Conservation (phyloP, 129 eudicot species). For the Deinandra increscens region DNA sequence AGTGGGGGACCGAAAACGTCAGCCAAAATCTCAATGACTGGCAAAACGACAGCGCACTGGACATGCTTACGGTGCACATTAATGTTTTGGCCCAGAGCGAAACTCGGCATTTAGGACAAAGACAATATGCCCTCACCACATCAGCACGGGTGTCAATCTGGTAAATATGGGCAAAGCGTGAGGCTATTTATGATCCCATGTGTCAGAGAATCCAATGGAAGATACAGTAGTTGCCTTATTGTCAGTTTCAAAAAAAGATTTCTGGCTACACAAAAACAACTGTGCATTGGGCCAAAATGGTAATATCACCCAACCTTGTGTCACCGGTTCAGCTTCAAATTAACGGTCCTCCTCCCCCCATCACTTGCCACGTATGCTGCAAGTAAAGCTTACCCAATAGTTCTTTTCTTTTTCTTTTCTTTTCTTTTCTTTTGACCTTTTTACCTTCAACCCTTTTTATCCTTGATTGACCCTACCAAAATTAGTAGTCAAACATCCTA, state of each 20-base stretch:
- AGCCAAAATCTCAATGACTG: slow-evolving; percentile 50
- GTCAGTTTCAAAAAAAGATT: slow-evolving; percentile 41
- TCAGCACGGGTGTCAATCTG: slow-evolving; percentile 50
- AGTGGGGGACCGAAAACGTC: slow-evolving; percentile 53
- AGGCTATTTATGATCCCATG: slow-evolving; percentile 38
- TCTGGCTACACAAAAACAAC: background rate
- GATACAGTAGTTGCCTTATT: slow-evolving; percentile 50
- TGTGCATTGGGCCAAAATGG: slow-evolving; percentile 30
- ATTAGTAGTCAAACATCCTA: slow-evolving; percentile 27
- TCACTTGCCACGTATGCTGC: slow-evolving; percentile 34
- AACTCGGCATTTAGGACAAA: slow-evolving; percentile 28
- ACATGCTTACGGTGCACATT: slow-evolving; percentile 31
- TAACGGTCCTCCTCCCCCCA: slow-evolving; percentile 25
- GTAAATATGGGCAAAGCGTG: slow-evolving; percentile 45
- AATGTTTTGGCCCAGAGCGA: slow-evolving; percentile 32
- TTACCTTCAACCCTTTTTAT: slow-evolving; percentile 12
- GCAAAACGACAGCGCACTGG: slow-evolving; percentile 45
- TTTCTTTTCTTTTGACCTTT: slow-evolving; percentile 29
- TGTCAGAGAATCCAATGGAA: slow-evolving; percentile 98
- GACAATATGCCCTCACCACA: slow-evolving; percentile 32
- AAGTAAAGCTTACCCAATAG: slow-evolving; percentile 23
- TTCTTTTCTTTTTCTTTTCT: slow-evolving; percentile 26
- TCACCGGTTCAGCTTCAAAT: background rate
- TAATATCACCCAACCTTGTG: slow-evolving; percentile 20
- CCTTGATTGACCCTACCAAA: slow-evolving; percentile 9